A percentile compares a stretch with the other conserved stretches of the same genome.
Evolutionary conservation across 108 stramenopile genomes (phyloP).

Genomic region (Skeletonema potamos): DNA sequence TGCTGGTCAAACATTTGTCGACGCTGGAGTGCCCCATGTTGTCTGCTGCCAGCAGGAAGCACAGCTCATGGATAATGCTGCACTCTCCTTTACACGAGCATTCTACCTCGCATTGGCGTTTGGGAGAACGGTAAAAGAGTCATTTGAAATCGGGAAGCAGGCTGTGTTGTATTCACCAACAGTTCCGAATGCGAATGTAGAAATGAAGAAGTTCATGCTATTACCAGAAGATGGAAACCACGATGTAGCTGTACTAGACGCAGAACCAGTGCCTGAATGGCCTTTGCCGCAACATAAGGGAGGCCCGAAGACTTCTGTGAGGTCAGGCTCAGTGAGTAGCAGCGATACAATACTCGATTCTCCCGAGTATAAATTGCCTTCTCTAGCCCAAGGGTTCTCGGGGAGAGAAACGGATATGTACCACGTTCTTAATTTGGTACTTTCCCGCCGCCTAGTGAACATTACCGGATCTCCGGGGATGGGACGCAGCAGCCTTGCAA

Average conservation of each 20-base stretch:
- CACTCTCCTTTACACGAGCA: slow-evolving; percentile 79
- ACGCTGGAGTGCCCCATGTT: slow-evolving; percentile 93
- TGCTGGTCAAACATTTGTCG: slow-evolving; percentile 88
- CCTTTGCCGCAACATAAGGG: slow-evolving; percentile 32
- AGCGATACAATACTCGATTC: slow-evolving; percentile 49
- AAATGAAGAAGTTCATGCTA: slow-evolving; percentile 84
- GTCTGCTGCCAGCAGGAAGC: slow-evolving; percentile 87
- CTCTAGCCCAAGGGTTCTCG: slow-evolving; percentile 80
- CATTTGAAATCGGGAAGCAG: slow-evolving; percentile 85
- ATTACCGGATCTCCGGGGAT: slow-evolving; percentile 68
- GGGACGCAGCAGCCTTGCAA: slow-evolving; percentile 72
- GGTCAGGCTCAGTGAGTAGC: slow-evolving; percentile 38
- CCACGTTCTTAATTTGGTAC: slow-evolving; percentile 53
- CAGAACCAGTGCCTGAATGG: slow-evolving; percentile 62
- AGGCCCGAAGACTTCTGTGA: slow-evolving; percentile 1
- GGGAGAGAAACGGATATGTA: slow-evolving; percentile 86
- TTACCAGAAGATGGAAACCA: slow-evolving; percentile 84
- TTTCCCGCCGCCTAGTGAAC: slow-evolving; percentile 68
- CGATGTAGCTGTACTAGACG: slow-evolving; percentile 74
- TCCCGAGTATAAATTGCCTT: slow-evolving; percentile 70
- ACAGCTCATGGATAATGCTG: slow-evolving; percentile 82
- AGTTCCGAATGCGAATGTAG: slow-evolving; percentile 58
- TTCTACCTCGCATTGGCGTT: slow-evolving; percentile 81
- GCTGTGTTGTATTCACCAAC: slow-evolving; percentile 76
- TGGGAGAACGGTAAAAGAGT: slow-evolving; percentile 77